Base-by-base conservation (phyloP, 2,329 filamentous ascomycete genomes). In the Didymella exigua region DNA sequence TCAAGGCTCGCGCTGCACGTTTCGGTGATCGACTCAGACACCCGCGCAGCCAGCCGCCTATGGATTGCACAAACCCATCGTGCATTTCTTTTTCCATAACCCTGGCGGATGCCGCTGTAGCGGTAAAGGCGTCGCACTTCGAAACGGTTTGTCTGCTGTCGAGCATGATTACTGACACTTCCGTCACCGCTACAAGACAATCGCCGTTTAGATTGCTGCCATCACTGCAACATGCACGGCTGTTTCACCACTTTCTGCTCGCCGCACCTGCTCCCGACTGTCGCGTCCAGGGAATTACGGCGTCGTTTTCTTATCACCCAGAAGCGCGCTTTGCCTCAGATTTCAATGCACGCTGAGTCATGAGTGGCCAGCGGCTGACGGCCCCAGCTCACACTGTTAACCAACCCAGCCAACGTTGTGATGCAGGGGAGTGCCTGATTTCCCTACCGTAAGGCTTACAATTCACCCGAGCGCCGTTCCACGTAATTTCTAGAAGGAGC, bases 401-500 rank as follows among this genome's bases (percentile, higher is more conserved):
- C 57, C 53, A 52, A 46, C 66, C 62, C 59, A 60, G 58, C 59
- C 54, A 64, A 66, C 62, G 61, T 64, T 59, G 66, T 67, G 60
- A 52, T 59, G 60, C 68, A 66, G 63, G 65, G 66, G 61, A 56
- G 56, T 67, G 64, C 63, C 58, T 61, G 59, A 52, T 58, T 65
- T 63, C 68, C 70, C 56, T 63, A 55, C 66, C 54, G 31, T 54
- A 66, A 68, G 65, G 65, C 65, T 62, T 55, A 51, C 41, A 50
- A 45, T 53, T 40, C 52, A 61, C 58, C 67, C 68, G 62, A 70
- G 70, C 69, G 66, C 60, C 65, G 66, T 72, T 68, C 72, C 48
- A 56, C 52, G 60, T 62, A 74, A 73, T 74, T 72, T 72, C 69
- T 69, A 70, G 67, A 73, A 74, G 63, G 54, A 53, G 56, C 59